Conservation (phyloP, 306 rosid genomes). For the Citrullus mucosospermus region DNA sequence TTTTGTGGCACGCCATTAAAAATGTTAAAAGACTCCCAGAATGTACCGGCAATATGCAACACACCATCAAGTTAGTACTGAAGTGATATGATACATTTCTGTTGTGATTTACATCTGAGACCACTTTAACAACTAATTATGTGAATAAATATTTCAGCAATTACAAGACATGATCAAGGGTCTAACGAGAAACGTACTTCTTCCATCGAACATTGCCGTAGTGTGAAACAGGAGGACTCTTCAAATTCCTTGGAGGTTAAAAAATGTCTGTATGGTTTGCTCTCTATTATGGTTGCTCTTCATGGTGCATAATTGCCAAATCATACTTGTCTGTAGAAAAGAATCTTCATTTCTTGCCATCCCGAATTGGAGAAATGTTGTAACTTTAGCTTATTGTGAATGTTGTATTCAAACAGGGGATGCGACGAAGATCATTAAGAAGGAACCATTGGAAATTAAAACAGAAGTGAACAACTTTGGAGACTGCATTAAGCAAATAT, state of each 20-base stretch:
- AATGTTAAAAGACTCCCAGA: slow-evolving; percentile 14
- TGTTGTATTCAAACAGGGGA: slow-evolving; percentile 22
- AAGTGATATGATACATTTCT: not conserved
- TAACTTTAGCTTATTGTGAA: not conserved
- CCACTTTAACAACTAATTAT: not conserved
- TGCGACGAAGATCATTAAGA: slow-evolving; percentile 6
- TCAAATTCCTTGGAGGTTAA: not conserved
- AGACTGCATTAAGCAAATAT: slow-evolving; percentile 11
- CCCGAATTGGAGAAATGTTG: not conserved
- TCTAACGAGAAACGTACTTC: slow-evolving; percentile 4
- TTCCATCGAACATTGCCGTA: slow-evolving; percentile 7
- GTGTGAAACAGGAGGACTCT: not conserved
- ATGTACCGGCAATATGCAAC: slow-evolving; percentile 23
- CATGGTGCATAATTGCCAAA: not conserved
- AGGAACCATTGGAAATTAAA: slow-evolving; percentile 16
- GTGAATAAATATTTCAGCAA: slow-evolving; percentile 8
- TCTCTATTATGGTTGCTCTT: not conserved
- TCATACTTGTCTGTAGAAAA: not conserved
- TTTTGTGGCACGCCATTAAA: slow-evolving; percentile 2
- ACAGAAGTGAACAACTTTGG: slow-evolving; percentile 10
- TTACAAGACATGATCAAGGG: slow-evolving; percentile 19
- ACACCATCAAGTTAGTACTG: slow-evolving; percentile 12
- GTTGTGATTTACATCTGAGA: not conserved
- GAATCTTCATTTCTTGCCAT: not conserved
- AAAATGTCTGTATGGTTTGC: slow-evolving; percentile 1